phyloP scores from a whole-genome alignment of 2,329 filamentous ascomycete species.

The Coniella vitis region DNA sequence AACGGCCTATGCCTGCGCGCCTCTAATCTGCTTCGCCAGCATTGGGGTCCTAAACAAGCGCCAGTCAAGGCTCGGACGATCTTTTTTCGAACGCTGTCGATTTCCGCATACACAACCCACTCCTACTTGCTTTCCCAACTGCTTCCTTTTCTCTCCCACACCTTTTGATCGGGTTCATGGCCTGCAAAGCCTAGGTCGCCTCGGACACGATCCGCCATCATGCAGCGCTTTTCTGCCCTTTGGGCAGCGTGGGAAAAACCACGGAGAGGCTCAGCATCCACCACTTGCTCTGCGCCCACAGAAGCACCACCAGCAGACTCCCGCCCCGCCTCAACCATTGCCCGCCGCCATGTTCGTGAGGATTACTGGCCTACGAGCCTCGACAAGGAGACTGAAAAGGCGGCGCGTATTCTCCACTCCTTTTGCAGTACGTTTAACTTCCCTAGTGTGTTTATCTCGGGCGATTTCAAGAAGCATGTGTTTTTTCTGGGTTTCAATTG shows the following conservation, averaged over 20 bases:
- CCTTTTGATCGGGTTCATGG: constrained; percentile 10
- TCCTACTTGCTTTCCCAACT: not conserved
- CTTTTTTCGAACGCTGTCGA: too few species aligned
- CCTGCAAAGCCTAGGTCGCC: constrained; percentile 6
- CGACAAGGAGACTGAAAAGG: constrained; percentile 87
- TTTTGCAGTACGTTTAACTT: constrained; percentile 65
- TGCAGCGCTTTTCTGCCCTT: constrained; percentile 41
- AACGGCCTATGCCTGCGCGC: not conserved
- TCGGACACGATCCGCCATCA: constrained; percentile 20
- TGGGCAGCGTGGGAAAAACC: constrained; percentile 32
- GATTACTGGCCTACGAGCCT: constrained; percentile 52
- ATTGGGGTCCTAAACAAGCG: not conserved
- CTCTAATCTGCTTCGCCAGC: constrained; percentile 7
- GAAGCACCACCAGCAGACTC: too few species aligned
- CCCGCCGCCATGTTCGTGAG: constrained; percentile 23
- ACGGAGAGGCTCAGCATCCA: constrained; percentile 11
- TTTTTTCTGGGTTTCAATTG: not conserved
- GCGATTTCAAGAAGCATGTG: too few species aligned
- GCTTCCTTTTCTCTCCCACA: not conserved
- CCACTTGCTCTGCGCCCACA: not conserved
- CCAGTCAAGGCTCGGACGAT: not conserved
- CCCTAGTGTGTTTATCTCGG: not conserved
- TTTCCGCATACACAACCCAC: not conserved
- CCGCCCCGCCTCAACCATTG: constrained; percentile 12
- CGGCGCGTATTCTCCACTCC: constrained; percentile 78